Evolutionary conservation across 2,329 filamentous ascomycete species (phyloP).

Genomic region (Penicillium sclerotiorum): DNA sequence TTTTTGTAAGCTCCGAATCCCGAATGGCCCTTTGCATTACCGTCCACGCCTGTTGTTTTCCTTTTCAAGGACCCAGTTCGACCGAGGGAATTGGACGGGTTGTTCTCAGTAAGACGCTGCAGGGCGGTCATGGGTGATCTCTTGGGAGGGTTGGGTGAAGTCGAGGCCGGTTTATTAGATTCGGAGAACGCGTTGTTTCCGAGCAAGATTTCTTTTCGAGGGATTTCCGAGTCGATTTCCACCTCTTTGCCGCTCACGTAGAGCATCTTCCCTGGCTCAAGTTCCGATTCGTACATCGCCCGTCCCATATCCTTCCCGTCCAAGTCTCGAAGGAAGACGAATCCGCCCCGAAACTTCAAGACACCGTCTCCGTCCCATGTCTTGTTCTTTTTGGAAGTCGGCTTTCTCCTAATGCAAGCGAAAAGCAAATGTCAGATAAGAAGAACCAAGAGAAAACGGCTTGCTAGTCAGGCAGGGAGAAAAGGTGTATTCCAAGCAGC

Average conservation of each 20-base stretch:
- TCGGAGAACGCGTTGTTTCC: constrained; percentile 30
- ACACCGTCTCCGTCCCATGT: constrained; percentile 76
- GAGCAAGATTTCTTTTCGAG: constrained; percentile 60
- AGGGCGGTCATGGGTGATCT: constrained; percentile 24
- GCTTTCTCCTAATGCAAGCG: constrained; percentile 59
- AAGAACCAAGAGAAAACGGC: too few species aligned
- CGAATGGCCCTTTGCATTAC: constrained; percentile 44
- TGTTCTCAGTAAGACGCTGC: constrained; percentile 12
- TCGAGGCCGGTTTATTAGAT: constrained; percentile 24
- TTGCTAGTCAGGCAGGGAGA: not conserved
- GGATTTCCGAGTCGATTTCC: constrained; percentile 65
- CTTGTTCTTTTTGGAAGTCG: constrained; percentile 72
- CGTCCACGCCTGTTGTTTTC: constrained; percentile 13
- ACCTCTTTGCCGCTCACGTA: constrained; percentile 69
- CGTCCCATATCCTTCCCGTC: constrained; percentile 66
- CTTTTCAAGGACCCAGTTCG: constrained; percentile 20
- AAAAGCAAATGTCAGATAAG: constrained; percentile 5
- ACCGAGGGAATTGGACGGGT: constrained; percentile 5
- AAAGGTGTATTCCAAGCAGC: constrained; percentile 5
- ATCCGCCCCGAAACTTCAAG: constrained; percentile 59
- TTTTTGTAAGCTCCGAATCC: constrained; percentile 61
- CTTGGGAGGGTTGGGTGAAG: constrained; percentile 18
- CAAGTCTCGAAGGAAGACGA: constrained; percentile 63
- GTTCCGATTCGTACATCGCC: constrained; percentile 55
- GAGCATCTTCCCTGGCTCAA: constrained; percentile 63